These are phyloP conservation scores for Populus tomentosa DNA, from an alignment of 441 rosid genomes.

Conservation along the genomic window DNA sequence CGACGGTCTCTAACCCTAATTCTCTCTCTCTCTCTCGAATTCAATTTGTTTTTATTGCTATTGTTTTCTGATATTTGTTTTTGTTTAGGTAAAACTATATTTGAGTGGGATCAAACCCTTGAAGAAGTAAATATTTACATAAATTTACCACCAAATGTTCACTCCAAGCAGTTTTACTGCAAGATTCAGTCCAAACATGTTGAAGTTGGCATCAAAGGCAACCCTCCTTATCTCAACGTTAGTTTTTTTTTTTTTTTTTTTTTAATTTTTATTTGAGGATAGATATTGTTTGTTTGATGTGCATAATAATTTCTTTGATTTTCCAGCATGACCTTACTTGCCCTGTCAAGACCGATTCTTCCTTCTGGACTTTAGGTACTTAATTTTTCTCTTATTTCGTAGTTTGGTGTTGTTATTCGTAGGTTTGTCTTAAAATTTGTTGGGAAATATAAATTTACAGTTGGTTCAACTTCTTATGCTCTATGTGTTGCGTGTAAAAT, in stretches of 20 bases:
- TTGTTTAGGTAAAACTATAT: slow-evolving; percentile 58
- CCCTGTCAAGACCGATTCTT: slow-evolving; percentile 84
- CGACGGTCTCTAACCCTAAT: slow-evolving; percentile 39
- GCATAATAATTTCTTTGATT: neutral
- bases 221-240: slow-evolving; percentile 90
- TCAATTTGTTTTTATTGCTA: neutral
- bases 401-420: neutral
- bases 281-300: neutral
- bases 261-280: neutral
- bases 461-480: neutral
- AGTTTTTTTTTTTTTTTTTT: slow-evolving; percentile 5
- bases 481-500: neutral
- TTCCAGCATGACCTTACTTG: slow-evolving; percentile 63
- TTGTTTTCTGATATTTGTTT: neutral
- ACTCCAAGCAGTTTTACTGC: slow-evolving; percentile 67
- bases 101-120: slow-evolving; percentile 94
- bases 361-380: slow-evolving; percentile 83
- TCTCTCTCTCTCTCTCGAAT: neutral
- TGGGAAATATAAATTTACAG: neutral
- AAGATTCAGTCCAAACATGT: slow-evolving; percentile 56
- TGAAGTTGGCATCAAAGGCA: slow-evolving; percentile 93
- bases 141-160: slow-evolving; percentile 60
- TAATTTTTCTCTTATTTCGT: neutral
- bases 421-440: neutral
- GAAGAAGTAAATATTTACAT: slow-evolving; percentile 83